Evolutionary conservation across 2,329 filamentous ascomycete species (phyloP).

Genomic region (Ophiostoma himal-ulmi): DNA sequence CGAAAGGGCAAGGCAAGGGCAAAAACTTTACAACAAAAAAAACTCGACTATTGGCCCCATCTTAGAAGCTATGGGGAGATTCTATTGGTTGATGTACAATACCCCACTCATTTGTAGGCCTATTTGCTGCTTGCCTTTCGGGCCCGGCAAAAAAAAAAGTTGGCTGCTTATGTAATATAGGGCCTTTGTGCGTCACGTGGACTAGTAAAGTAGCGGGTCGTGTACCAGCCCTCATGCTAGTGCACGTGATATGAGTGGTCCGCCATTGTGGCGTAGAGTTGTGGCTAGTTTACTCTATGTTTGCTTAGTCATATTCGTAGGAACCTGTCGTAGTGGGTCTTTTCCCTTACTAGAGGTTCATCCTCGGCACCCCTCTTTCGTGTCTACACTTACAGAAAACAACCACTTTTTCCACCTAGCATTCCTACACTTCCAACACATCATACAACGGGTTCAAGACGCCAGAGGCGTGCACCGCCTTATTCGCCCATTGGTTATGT

Average conservation of each 20-base stretch:
- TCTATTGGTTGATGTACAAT: neutral
- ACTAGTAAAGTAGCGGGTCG: neutral
- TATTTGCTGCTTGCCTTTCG: neutral
- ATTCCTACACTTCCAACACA: no score
- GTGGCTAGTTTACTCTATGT: neutral
- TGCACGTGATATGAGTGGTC: neutral
- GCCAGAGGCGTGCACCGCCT: no score
- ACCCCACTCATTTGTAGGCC: neutral
- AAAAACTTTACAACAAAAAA: constrained; percentile 9
- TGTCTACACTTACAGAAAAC: no score
- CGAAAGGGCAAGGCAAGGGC: neutral
- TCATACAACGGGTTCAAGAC: no score
- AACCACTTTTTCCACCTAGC: no score
- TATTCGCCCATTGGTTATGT: no score
- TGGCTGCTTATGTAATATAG: neutral
- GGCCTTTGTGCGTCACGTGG: constrained; percentile 19
- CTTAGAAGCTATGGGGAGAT: neutral
- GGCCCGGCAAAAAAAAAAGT: constrained; percentile 11
- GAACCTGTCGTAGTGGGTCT: no score
- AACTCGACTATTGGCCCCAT: constrained; percentile 6
- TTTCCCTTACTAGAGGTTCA: no score
- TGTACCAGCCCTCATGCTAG: neutral
- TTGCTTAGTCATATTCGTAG: neutral
- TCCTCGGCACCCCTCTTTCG: no score
- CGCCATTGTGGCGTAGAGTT: neutral